phyloP scores from a whole-genome alignment of 768 basidiomycete genomes.

The Mycena rebaudengoi region DNA sequence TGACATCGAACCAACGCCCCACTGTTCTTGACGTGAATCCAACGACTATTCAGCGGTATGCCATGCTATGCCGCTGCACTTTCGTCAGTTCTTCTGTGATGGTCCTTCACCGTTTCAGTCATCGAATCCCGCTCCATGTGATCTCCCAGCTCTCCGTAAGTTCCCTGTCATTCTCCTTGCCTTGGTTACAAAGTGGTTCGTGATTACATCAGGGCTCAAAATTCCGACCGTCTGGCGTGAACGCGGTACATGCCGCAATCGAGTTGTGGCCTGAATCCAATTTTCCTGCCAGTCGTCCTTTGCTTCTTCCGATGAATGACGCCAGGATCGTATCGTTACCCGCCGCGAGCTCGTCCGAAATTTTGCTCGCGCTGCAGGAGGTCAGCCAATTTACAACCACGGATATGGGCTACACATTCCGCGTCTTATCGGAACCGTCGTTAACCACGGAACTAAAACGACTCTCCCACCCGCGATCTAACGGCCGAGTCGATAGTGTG shows the following conservation, averaged over 20 bases:
- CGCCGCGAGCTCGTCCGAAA: slow-evolving; percentile 55
- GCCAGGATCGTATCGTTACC: slow-evolving; percentile 51
- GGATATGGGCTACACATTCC: slow-evolving; percentile 64
- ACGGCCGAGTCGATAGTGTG: slow-evolving; percentile 37
- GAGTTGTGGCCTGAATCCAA: slow-evolving; percentile 12
- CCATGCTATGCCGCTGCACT: background rate
- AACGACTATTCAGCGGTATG: background rate
- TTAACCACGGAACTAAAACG: slow-evolving; percentile 50
- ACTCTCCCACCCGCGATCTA: slow-evolving; percentile 45
- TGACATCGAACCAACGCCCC: too few species aligned
- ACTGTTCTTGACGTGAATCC: background rate
- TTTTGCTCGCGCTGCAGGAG: slow-evolving; percentile 59
- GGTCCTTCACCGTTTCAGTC: background rate
- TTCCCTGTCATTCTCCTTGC: slow-evolving; percentile 28
- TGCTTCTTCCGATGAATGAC: slow-evolving; percentile 32
- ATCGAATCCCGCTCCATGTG: slow-evolving; percentile 26
- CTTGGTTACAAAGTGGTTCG: slow-evolving; percentile 23
- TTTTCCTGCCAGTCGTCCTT: background rate
- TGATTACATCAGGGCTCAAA: slow-evolving; percentile 30
- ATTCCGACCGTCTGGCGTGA: slow-evolving; percentile 25
- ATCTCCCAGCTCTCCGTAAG: slow-evolving; percentile 20
- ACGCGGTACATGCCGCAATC: slow-evolving; percentile 24
- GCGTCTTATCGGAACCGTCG: slow-evolving; percentile 49
- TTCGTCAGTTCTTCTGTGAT: slow-evolving; percentile 19
- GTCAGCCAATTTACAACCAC: slow-evolving; percentile 61